Evolutionary conservation across 495 filamentous ascomycete species (phyloP), one percentile per base, ranked within the genome.

Genomic region (Penicillium cosmopolitanum): DNA sequence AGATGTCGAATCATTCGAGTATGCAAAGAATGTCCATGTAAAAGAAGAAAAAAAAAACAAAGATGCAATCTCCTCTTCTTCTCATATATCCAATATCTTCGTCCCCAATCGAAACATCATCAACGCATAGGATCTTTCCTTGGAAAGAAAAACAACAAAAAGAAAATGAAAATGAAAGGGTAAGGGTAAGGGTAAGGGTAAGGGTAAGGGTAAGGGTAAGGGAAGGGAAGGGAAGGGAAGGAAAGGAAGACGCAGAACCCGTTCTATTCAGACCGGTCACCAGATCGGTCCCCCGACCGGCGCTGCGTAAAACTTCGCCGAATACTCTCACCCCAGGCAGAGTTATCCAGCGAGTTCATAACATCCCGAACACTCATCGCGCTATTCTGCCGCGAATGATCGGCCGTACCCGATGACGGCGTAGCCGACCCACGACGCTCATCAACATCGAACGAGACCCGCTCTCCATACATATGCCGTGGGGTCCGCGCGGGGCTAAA

Each of bases 271-370:
- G 57, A 58, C 51, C 60, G 58, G 56, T 68, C 66, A 54, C 72
- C 79, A 18, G 57, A 58, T 53, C 60, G 58, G 56, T 68, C 66
- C 54, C 72, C 80, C 15, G 79, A 79, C 65, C 85, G 84, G 62
- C 87, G 85, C 76, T 86, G 83, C 50, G 91, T 96, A 61, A 95
- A 91, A 74, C 92, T 96, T 55, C 92, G 84, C 58, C 92, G 82
- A 51, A 97, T 91, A 79, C 92, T 96, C 74, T 93, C 89, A 52
- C 93, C 90, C 93, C 93, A 97, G 18, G 88, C 90, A 40, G 92
- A 95, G 61, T 91, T 87, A 63, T 91, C 89, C 28, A 97, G 79
- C 66, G 92, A 87, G 55, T 90, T 83, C 75, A 93, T 84, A 58
- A 95, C 88, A 68, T 93, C 88, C 48, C 87, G 83, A 50, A 89